Conservation (phyloP, 768 basidiomycete species). For the Kwoniella heveanensis region DNA sequence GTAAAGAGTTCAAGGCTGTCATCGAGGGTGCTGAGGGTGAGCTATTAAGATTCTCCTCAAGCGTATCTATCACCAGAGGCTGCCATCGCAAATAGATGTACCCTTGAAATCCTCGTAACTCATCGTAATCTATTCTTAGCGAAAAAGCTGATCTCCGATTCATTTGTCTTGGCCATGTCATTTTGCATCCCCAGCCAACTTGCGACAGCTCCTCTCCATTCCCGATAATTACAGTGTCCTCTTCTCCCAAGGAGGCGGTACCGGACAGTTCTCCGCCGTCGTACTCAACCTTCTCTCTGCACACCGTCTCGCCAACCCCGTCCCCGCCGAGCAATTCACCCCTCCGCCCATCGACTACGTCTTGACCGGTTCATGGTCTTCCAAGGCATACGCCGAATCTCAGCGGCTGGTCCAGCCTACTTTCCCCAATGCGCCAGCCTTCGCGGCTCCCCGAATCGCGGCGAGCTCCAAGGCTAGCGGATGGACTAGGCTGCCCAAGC, state of each 20-base stretch:
- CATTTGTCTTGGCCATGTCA: neutral
- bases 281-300: slow-evolving; percentile 88
- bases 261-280: slow-evolving; percentile 85
- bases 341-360: slow-evolving; percentile 73
- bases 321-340: slow-evolving; percentile 46
- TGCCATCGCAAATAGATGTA: no score
- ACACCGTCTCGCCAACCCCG: slow-evolving; percentile 73
- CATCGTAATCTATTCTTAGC: no score
- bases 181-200: slow-evolving; percentile 59
- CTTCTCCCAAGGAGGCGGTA: slow-evolving; percentile 93
- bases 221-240: slow-evolving; percentile 82
- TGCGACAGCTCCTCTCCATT: slow-evolving; percentile 75
- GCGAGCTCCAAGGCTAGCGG: slow-evolving; percentile 66
- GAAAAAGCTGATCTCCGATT: neutral
- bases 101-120: no score
- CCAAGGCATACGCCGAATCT: slow-evolving; percentile 81
- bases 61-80: neutral
- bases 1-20: slow-evolving; percentile 78
- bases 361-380: slow-evolving; percentile 90
- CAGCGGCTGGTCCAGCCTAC: slow-evolving; percentile 63
- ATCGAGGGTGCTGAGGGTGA: slow-evolving; percentile 59
- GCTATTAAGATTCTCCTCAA: slow-evolving; percentile 6
- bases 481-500: slow-evolving; percentile 71
- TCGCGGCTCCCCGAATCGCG: slow-evolving; percentile 68
- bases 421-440: slow-evolving; percentile 23